Conservation (phyloP, 139 green algal genomes). For the Chara braunii region DNA sequence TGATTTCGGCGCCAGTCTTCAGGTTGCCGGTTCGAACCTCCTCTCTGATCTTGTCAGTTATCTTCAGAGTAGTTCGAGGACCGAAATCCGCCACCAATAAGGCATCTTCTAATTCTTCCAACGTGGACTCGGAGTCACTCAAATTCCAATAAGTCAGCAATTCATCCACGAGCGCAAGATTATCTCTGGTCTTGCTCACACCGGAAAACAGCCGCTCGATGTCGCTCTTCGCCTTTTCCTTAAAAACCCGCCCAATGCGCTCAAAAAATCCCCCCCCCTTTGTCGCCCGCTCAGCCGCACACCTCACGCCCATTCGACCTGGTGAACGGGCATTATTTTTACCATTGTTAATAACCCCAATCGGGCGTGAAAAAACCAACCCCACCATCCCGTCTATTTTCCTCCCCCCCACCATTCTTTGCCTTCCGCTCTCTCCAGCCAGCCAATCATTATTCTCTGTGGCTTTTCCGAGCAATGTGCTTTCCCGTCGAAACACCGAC, state of each 20-base stretch:
- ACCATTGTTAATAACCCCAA: too few relatives aligned
- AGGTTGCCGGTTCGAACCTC: slow-evolving; percentile 15
- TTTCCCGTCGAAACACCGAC: too few relatives aligned
- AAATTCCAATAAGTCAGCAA: slow-evolving; percentile 85
- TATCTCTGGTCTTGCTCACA: slow-evolving; percentile 80
- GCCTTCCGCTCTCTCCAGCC: too few relatives aligned
- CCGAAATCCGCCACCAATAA: slow-evolving; percentile 38
- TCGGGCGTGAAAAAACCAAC: too few relatives aligned
- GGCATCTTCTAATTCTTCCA: slow-evolving; percentile 90
- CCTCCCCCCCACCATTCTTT: too few relatives aligned
- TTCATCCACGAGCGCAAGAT: slow-evolving; percentile 87
- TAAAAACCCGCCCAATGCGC: slow-evolving; percentile 56
- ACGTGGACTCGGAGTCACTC: slow-evolving; percentile 75
- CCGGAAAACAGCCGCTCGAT: slow-evolving; percentile 78
- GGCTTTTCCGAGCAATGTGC: too few relatives aligned
- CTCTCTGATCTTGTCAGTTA: slow-evolving; percentile 25
- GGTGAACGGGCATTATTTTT: too few relatives aligned
- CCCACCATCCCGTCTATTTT: too few relatives aligned
- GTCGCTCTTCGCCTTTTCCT: slow-evolving; percentile 82
- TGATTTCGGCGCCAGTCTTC: slow-evolving; percentile 72
- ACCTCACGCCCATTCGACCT: too few relatives aligned
- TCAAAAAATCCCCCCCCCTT: slow-evolving; percentile 29
- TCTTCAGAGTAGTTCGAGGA: slow-evolving; percentile 31
- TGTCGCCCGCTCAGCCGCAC: too few relatives aligned
- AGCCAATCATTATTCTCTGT: too few relatives aligned